A percentile compares a stretch with the other conserved stretches of the same genome.
Evolutionary conservation across 495 filamentous ascomycete genomes (phyloP).

Genomic region (Cladorrhinum samala): DNA sequence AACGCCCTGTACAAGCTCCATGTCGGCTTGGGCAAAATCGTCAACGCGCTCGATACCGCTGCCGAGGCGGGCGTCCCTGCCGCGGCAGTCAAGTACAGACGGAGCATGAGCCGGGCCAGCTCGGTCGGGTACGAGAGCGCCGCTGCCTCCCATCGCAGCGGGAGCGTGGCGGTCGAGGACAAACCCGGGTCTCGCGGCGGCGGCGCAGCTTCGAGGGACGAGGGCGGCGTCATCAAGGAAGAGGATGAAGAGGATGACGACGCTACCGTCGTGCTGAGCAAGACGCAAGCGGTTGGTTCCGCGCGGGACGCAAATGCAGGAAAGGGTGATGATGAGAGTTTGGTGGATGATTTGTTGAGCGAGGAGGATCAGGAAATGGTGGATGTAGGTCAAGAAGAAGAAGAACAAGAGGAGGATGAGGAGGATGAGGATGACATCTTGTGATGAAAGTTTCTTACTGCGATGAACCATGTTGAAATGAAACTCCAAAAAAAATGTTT

Average conservation of each 20-base stretch:
- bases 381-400: too few species aligned
- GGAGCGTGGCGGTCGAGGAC: background rate
- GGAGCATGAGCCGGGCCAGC: conserved; percentile 34
- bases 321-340: conserved; percentile 1
- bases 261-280: conserved; percentile 1
- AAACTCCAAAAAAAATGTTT: too few species aligned
- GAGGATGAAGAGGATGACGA: conserved; percentile 18
- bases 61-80: conserved; percentile 12
- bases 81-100: conserved; percentile 18
- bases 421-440: background rate
- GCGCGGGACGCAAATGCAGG: background rate
- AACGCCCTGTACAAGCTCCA: conserved; percentile 79
- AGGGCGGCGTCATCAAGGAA: conserved; percentile 15
- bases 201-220: conserved; percentile 2
- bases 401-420: conserved; percentile 1
- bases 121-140: conserved; percentile 19
- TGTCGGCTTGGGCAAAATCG: conserved; percentile 55
- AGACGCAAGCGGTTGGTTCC: background rate
- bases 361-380: background rate
- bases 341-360: conserved; percentile 1
- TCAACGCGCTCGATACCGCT: conserved; percentile 46
- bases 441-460: background rate
- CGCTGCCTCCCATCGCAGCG: conserved; percentile 2
- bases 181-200: too few species aligned
- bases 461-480: too few species aligned